Percentiles rank a stretch among this genome's conserved stretches.
These are phyloP conservation scores for Xylaria sp. DNA, from an alignment of 2,329 filamentous ascomycete species.

Conservation along the genomic window DNA sequence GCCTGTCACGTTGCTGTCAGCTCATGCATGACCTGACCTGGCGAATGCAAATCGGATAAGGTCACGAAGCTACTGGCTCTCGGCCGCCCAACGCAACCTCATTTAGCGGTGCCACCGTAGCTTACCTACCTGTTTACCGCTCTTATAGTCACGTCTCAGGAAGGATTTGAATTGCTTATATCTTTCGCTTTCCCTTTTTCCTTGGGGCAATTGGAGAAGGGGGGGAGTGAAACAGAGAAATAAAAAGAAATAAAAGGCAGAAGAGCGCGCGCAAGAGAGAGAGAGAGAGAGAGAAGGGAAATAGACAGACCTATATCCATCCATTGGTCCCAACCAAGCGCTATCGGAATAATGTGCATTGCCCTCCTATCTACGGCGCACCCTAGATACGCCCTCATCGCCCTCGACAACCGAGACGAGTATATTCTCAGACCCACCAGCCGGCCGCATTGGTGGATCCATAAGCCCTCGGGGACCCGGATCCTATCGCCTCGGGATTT, in stretches of 20 bases:
- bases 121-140: constrained; percentile 22
- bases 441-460: constrained; percentile 71
- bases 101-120: constrained; percentile 35
- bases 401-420: constrained; percentile 83
- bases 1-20: constrained; percentile 31
- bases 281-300: background rate
- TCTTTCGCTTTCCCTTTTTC: background rate
- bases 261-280: background rate
- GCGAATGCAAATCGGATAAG: constrained; percentile 29
- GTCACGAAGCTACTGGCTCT: constrained; percentile 31
- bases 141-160: constrained; percentile 13
- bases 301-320: background rate
- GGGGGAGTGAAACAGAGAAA: background rate
- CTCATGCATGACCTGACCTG: constrained; percentile 31
- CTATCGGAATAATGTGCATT: constrained; percentile 72
- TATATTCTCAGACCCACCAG: constrained; percentile 73
- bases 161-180: background rate
- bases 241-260: background rate
- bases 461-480: constrained; percentile 53
- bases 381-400: constrained; percentile 77
- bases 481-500: constrained; percentile 71
- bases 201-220: background rate
- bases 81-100: constrained; percentile 37
- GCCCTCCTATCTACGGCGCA: constrained; percentile 79
- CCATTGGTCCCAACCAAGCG: background rate